Conservation (phyloP, 148 eudicot species). For the Chenopodium berlandieri region DNA sequence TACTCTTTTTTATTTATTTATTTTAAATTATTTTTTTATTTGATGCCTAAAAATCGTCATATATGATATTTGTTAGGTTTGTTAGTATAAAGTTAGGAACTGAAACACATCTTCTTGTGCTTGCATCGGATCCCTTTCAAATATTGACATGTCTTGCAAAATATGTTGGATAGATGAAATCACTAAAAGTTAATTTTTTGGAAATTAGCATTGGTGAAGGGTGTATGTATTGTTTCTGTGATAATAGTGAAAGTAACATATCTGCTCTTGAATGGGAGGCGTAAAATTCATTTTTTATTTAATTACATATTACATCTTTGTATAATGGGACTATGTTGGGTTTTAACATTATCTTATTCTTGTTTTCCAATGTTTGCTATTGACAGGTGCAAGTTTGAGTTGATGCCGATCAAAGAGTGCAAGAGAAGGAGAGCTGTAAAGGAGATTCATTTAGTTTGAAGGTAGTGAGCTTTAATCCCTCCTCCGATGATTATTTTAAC, state of each 20-base stretch:
- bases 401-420: not conserved
- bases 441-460: not conserved
- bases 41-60: too few species aligned
- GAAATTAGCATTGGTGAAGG: not conserved
- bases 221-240: not conserved
- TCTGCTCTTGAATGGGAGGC: not conserved
- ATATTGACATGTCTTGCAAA: not conserved
- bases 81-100: too few species aligned
- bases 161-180: not conserved
- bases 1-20: too few species aligned
- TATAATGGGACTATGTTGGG: not conserved
- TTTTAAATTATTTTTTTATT: too few species aligned
- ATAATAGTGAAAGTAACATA: not conserved
- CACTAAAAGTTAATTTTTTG: not conserved
- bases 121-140: not conserved
- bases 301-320: too few species aligned
- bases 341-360: not conserved
- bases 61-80: too few species aligned
- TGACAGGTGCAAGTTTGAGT: conserved; percentile 5
- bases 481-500: not conserved
- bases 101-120: not conserved
- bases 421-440: not conserved
- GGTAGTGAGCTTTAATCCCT: conserved; percentile 4
- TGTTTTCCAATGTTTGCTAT: not conserved
- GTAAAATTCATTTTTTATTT: not conserved